Percentiles rank a stretch among this genome's conserved stretches.
Conservation (phyloP, 2,329 filamentous ascomycete species). For the Seiridium unicorne region DNA sequence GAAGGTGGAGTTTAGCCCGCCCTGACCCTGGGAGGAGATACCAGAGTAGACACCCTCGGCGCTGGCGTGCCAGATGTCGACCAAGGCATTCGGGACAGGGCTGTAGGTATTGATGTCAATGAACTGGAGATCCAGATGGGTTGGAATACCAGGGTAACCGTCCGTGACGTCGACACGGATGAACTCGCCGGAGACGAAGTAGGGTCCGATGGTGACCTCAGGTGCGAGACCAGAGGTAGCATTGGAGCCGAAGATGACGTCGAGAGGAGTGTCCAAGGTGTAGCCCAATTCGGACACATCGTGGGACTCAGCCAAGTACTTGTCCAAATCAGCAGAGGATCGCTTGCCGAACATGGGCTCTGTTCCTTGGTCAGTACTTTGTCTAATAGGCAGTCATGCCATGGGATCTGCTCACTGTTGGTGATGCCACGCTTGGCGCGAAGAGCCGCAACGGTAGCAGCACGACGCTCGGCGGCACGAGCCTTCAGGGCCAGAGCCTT, state of each 20-base stretch:
- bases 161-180: conserved; percentile 36
- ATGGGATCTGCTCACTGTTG: conserved; percentile 12
- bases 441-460: conserved; percentile 32
- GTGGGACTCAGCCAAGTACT: conserved; percentile 22
- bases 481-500: conserved; percentile 34
- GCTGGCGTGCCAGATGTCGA: conserved; percentile 38
- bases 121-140: conserved; percentile 38
- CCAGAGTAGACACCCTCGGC: conserved; percentile 36
- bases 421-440: conserved; percentile 31
- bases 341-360: conserved; percentile 23
- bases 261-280: conserved; percentile 32
- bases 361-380: conserved; percentile 11
- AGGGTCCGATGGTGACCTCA: conserved; percentile 27
- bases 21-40: conserved; percentile 24
- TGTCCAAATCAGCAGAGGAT: conserved; percentile 20
- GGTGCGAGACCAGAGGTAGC: conserved; percentile 25
- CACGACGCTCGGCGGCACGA: conserved; percentile 34
- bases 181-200: conserved; percentile 32
- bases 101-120: conserved; percentile 34
- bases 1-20: conserved; percentile 39
- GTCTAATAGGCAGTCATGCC: background rate
- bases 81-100: conserved; percentile 29
- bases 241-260: conserved; percentile 28
- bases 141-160: conserved; percentile 31
- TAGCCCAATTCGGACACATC: conserved; percentile 26